phyloP scores from a whole-genome alignment of 2,329 filamentous ascomycete species.

The Colletotrichum sp. region DNA sequence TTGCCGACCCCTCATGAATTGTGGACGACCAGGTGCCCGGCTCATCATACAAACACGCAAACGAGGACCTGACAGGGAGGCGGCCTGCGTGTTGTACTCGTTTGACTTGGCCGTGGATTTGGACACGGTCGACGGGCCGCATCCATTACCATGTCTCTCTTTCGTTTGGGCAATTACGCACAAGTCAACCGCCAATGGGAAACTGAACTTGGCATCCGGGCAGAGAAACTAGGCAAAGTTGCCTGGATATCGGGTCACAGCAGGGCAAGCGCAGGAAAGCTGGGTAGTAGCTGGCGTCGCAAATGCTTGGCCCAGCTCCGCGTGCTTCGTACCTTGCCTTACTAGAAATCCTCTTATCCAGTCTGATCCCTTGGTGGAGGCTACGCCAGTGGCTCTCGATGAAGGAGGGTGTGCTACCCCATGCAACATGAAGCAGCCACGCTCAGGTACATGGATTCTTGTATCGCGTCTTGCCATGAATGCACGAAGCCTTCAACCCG shows the following conservation, averaged over 20 bases:
- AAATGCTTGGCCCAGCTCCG: not conserved
- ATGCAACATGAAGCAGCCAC: constrained; percentile 13
- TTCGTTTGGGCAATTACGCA: not conserved
- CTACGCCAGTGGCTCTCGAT: not conserved
- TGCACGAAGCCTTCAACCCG: constrained; percentile 13
- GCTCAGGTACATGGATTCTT: constrained; percentile 1
- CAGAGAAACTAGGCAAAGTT: not conserved
- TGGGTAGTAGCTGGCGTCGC: not conserved
- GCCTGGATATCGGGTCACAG: not conserved
- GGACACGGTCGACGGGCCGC: not conserved
- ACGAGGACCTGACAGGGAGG: not conserved
- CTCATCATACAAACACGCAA: not conserved
- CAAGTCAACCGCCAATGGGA: not conserved
- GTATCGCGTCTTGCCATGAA: not conserved
- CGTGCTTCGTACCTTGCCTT: not conserved
- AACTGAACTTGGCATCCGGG: not conserved
- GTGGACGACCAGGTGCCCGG: not conserved
- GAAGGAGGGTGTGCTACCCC: not conserved
- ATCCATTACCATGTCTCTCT: not conserved
- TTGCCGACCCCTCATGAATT: not conserved
- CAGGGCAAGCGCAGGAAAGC: not conserved
- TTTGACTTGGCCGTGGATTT: not conserved
- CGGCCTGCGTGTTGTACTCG: not conserved
- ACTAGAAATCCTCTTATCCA: not conserved
- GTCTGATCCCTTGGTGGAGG: not conserved